Evolutionary conservation across 139 green algal genomes (phyloP), one percentile per base, ranked within the genome.

Genomic region (Pycnococcus provasolii): DNA sequence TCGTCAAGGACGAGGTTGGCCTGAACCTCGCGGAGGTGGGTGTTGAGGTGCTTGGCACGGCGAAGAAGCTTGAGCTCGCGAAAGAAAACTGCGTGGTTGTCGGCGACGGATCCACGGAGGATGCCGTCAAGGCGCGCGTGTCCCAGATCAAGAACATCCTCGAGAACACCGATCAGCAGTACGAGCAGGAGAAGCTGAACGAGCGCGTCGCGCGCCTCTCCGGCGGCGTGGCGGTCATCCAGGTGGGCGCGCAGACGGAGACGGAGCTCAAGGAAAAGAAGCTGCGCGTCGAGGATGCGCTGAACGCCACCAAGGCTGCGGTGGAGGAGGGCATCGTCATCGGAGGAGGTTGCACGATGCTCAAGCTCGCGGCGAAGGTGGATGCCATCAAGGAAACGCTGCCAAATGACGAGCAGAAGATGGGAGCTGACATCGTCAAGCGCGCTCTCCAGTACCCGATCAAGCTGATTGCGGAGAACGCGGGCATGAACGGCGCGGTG

Each of bases 181-280:
- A 99, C 68, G 94, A 99, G 87, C 84, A 85, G 67, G 94, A 99
- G 84, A 99, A 99, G 87, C 87, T 99, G 46, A 95, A 95, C 73
- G 94, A 99, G 86, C 91, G 94, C 68, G 91, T 98, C 50, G 94
- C 94, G 6, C 83, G 90, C 47, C 87, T 99, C 15, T 90, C 80
- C 39, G 94, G 94, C 63, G 94, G 94, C 44, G 94, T 99, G 40
- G 94, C 94, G 53, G 90, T 99, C 79, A 94, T 99, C 74, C 77
- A 82, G 60, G 92, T 98, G 39, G 94, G 94, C 70, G 94, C 91
- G 26, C 91, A 97, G 78, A 99, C 94, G 3, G 94, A 99, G 85
- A 98, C 94, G 3, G 94, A 99, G 87, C 86, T 99, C 11, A 97
- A 98, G 85, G 94, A 99, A 84, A 99, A 98, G 89, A 99, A 99